Evolutionary conservation across 257 asterid genomes (phyloP).

Genomic region (Plantago ovata): DNA sequence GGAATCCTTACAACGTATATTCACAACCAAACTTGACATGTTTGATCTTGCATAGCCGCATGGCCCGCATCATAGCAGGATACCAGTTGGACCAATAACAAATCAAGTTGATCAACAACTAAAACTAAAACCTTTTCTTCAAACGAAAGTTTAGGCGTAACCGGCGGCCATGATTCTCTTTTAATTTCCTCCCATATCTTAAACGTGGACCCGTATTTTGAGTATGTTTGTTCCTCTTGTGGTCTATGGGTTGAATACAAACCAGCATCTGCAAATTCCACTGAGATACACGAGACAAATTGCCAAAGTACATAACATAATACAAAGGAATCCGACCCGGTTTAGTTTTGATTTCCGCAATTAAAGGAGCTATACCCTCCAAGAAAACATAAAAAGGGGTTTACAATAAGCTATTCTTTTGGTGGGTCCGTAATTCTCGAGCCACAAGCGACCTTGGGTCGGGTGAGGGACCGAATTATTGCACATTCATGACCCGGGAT

Average conservation of each 20-base stretch:
- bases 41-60: too few relatives aligned
- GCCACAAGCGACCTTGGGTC: slow-evolving; percentile 32
- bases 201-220: slow-evolving; percentile 12
- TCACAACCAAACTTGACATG: too few relatives aligned
- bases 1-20: too few relatives aligned
- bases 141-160: slow-evolving; percentile 51
- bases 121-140: slow-evolving; percentile 19
- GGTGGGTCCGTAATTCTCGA: slow-evolving; percentile 31
- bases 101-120: slow-evolving; percentile 4
- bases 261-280: slow-evolving; percentile 27
- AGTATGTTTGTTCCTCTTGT: slow-evolving; percentile 14
- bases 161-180: slow-evolving; percentile 38
- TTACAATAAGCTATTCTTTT: slow-evolving; percentile 1
- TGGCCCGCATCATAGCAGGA: too few relatives aligned
- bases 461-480: slow-evolving; percentile 27
- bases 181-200: too few relatives aligned
- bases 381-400: slow-evolving; percentile 2
- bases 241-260: background rate
- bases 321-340: slow-evolving; percentile 11
- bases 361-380: slow-evolving; percentile 26
- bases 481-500: slow-evolving; percentile 15
- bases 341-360: slow-evolving; percentile 34
- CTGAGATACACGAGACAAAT: slow-evolving; percentile 18
- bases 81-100: too few relatives aligned
- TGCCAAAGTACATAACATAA: background rate